Evolutionary conservation across 164 flowering plant genomes (phyloP), one percentile per base, ranked within the genome.

Genomic region (Magnolia changhungtana): DNA sequence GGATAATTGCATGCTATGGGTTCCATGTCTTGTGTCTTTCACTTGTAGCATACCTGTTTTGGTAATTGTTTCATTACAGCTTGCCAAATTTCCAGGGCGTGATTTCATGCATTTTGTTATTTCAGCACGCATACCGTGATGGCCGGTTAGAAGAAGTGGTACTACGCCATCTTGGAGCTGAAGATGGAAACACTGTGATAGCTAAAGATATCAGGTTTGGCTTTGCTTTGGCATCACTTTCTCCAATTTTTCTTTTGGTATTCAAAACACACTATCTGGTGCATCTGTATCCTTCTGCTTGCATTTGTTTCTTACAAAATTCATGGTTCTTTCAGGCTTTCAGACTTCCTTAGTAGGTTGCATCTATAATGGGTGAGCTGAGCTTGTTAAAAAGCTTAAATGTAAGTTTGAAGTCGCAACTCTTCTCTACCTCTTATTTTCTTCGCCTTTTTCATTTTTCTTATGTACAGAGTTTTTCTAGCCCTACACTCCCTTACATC

Each of bases 91-190:
- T 59, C 67, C 67, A 18, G 21, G 67, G 18, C 7, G 20, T 67
- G 18, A 29, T 27, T 8, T 23, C 29, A 31, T 74, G 3, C 31
- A 8, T 68, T 82, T n/a, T 80, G 50, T 72, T 31, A 1, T 77
- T 82, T 86, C 91, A 95, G 99, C 99, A 96, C 90, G 92, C 90
- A 13, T 90, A 87, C 77, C 89, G 88, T 74, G 99, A 96, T 91
- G 99, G 99, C 37, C 89, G 88, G 29, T 74, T 89, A 61, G 99
- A 92, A 83, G 95, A 96, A 81, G 91, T 92, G 37, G 87, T 74
- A 71, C 78, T 96, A 79, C 93, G 97, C 49, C 97, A 92, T 84
- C 93, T 96, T 84, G 97, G 91, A 7, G 86, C 91, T 74, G 98
- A 90, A 78, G 98, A 93, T 83, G 98, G 99, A 75, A 58, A 83